phyloP scores from a whole-genome alignment of 306 rosid genomes.

The Mucuna pruriens region DNA sequence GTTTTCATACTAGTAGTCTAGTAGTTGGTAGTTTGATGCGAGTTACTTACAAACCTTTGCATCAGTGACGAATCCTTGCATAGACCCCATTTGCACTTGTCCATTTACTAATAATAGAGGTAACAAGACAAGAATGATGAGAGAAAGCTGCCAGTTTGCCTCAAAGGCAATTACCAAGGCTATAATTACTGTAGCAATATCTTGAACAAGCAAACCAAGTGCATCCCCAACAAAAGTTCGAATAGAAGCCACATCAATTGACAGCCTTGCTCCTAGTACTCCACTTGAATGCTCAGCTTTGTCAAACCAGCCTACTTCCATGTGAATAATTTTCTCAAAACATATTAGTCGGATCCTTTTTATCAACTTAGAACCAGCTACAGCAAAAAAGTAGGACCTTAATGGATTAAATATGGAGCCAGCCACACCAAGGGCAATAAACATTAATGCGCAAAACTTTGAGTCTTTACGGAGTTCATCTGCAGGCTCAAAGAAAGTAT shows the following conservation, averaged over 20 bases:
- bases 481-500: slow-evolving; percentile 63
- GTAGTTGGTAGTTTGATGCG: background rate
- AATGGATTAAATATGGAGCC: slow-evolving; percentile 48
- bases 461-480: slow-evolving; percentile 65
- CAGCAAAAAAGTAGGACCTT: slow-evolving; percentile 61
- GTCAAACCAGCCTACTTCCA: slow-evolving; percentile 87
- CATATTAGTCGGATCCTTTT: slow-evolving; percentile 62
- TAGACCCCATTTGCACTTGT: slow-evolving; percentile 55
- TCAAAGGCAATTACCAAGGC: slow-evolving; percentile 68
- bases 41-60: slow-evolving; percentile 58
- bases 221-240: slow-evolving; percentile 73
- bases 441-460: slow-evolving; percentile 62
- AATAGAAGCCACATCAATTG: slow-evolving; percentile 65
- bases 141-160: slow-evolving; percentile 76
- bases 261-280: slow-evolving; percentile 74
- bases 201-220: slow-evolving; percentile 65
- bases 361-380: slow-evolving; percentile 70
- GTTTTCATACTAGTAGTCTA: background rate
- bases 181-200: slow-evolving; percentile 50
- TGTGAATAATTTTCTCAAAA: slow-evolving; percentile 68
- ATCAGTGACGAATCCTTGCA: slow-evolving; percentile 67
- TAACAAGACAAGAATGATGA: slow-evolving; percentile 58
- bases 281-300: slow-evolving; percentile 74
- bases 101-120: slow-evolving; percentile 65
- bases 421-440: slow-evolving; percentile 52